A percentile compares a stretch with the other conserved stretches of the same genome.
Evolutionary conservation across 805 yeast genomes (phyloP).

Genomic region (Starmera caribaea): DNA sequence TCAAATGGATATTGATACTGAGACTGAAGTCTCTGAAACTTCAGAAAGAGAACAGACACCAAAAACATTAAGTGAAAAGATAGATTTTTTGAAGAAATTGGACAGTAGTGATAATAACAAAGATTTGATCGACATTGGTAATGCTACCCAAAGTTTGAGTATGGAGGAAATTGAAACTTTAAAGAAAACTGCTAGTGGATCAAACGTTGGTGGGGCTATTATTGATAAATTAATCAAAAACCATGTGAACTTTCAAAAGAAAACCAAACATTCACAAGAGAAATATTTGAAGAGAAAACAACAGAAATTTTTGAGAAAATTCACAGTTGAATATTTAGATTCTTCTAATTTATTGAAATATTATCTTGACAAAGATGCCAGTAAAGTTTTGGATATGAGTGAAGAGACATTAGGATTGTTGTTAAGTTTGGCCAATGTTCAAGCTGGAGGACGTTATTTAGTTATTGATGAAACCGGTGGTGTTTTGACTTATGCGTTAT

Average conservation of each 20-base stretch:
- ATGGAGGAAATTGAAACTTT: conserved; percentile 77
- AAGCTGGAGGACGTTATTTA: conserved; percentile 83
- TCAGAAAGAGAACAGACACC: conserved; percentile 24
- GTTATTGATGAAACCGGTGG: conserved; percentile 95
- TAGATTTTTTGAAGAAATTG: conserved; percentile 20
- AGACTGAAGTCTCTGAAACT: conserved; percentile 23
- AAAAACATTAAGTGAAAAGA: conserved; percentile 17
- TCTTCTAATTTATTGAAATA: conserved; percentile 63
- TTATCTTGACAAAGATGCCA: conserved; percentile 60
- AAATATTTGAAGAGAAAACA: conserved; percentile 88
- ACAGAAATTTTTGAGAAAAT: conserved; percentile 79
- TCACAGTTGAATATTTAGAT: conserved; percentile 71
- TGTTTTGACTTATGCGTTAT: conserved; percentile 68
- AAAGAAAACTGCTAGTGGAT: conserved; percentile 57
- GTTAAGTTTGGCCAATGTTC: conserved; percentile 69
- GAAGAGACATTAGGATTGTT: conserved; percentile 75
- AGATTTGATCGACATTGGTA: conserved; percentile 57
- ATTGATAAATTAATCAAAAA: conserved; percentile 75
- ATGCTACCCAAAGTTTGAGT: conserved; percentile 61
- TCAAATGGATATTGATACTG: conserved; percentile 3
- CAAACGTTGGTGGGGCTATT: conserved; percentile 61
- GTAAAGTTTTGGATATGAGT: conserved; percentile 68
- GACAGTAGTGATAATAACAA: conserved; percentile 52
- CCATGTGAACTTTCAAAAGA: conserved; percentile 80
- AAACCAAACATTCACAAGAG: conserved; percentile 83